Evolutionary conservation across 768 basidiomycete genomes (phyloP).

Genomic region (Tylopilus felleus): DNA sequence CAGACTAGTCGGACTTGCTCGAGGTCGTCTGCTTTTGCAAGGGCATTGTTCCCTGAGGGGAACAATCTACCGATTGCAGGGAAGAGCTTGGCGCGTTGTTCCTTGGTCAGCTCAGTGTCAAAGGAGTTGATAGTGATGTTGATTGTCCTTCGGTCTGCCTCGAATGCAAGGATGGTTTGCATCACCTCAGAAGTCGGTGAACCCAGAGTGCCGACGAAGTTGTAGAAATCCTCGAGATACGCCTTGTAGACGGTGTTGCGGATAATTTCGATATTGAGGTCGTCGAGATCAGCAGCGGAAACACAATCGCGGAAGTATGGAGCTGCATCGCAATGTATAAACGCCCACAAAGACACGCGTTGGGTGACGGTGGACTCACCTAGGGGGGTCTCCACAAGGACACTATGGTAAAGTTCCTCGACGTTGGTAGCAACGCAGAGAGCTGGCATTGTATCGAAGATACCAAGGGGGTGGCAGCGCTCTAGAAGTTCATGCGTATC

Average conservation of each 20-base stretch:
- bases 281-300: constrained; percentile 93
- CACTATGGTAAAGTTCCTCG: constrained; percentile 95
- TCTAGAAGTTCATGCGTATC: constrained; percentile 96
- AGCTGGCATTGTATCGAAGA: constrained; percentile 98
- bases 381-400: constrained; percentile 94
- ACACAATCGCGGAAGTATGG: constrained; percentile 97
- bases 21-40: constrained; percentile 92
- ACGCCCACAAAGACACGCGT: not conserved
- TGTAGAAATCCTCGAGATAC: constrained; percentile 96
- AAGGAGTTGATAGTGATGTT: constrained; percentile 99
- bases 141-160: constrained; percentile 94
- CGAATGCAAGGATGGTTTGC: constrained; percentile 88
- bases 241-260: constrained; percentile 99
- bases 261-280: constrained; percentile 99
- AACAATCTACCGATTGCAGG: constrained; percentile 90
- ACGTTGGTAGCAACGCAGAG: constrained; percentile 99
- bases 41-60: constrained; percentile 92
- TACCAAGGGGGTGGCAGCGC: constrained; percentile 93
- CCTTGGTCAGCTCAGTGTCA: constrained; percentile 91
- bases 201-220: constrained; percentile 75
- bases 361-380: constrained; percentile 50
- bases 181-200: constrained; percentile 89
- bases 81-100: constrained; percentile 91
- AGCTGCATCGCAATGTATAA: constrained; percentile 40
- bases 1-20: constrained; percentile 88